Evolutionary conservation across 2,329 filamentous ascomycete genomes (phyloP).

Genomic region (Stenocarpella maydis): DNA sequence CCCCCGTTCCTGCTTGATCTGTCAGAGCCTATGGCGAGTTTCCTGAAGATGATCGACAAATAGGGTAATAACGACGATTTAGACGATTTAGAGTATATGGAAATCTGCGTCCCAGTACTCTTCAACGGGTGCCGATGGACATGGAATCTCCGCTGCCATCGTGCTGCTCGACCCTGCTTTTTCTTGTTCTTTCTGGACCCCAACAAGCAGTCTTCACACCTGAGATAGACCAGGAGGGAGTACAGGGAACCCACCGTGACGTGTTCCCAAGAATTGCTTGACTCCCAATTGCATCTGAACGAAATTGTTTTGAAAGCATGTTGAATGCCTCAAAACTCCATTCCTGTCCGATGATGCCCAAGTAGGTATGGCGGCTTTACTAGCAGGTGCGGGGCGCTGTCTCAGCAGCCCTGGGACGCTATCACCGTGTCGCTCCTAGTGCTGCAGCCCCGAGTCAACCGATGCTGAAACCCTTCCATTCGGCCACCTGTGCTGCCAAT

Average conservation of each 20-base stretch:
- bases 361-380: not conserved
- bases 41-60: conserved; percentile 9
- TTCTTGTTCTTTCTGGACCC: not conserved
- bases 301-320: not conserved
- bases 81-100: conserved; percentile 1
- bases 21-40: not conserved
- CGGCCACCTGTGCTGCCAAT: not conserved
- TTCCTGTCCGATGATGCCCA: not conserved
- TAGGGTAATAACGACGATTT: conserved; percentile 17
- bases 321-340: not conserved
- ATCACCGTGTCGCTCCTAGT: not conserved
- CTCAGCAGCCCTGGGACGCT: not conserved
- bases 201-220: not conserved
- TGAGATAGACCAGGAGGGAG: not conserved
- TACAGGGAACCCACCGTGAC: not conserved
- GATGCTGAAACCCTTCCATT: not conserved
- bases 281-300: not conserved
- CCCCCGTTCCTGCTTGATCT: not conserved
- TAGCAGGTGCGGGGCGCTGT: not conserved
- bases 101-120: not conserved
- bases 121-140: too few relatives aligned
- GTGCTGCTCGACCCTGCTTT: too few relatives aligned
- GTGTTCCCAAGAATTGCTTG: not conserved
- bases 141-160: too few relatives aligned
- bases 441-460: not conserved